Base-by-base conservation (phyloP, 139 green algal species). In the Picocystis salinarum region DNA sequence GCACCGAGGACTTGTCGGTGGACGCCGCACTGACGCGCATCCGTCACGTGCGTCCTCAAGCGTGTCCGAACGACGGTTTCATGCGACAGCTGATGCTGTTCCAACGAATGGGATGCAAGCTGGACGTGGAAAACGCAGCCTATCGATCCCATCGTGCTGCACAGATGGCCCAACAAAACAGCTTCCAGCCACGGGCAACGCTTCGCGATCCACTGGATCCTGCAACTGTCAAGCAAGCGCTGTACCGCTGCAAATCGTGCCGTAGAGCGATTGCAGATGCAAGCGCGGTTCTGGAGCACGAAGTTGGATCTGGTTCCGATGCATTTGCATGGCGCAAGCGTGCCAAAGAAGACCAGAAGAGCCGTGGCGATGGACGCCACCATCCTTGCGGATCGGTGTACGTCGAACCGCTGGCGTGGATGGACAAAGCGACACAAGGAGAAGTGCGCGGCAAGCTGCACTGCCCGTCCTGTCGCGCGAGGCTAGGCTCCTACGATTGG, bases 221-320 rank as follows among this genome's bases (percentile, higher is more conserved):
- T n/a, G n/a, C n/a, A n/a, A n/a, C n/a, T n/a, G n/a, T n/a, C n/a
- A n/a, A n/a, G n/a, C n/a, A n/a, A n/a, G n/a, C 52, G 9, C 23
- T 61, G 34, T 87, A 83, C 65, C 62, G 78, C 23, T 90, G 78
- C 61, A 58, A 72, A 28, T 80, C 74, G 57, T 90, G 78, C 56
- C 68, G 78, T 13, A 33, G 34, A 17, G 39, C 77, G 37, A 24
- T 87, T 34, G 65, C 60, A 34, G 17, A 39, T 85, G 25, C 61
- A 71, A 4, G 42, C 66, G 5, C 13, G 13, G 15, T 37, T 15
- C 31, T 37, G 13, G 31, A 37, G 13, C 31, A 37, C 31, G 61
- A 73, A 25, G 40, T 53, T 22, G 75, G 63, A 2, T 40, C 45
- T 17, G 67, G 53, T 34, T 34, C 23, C 41, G 49, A 24, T 34